phyloP scores from a whole-genome alignment of 768 basidiomycete genomes.

The Termitomyces sp. region DNA sequence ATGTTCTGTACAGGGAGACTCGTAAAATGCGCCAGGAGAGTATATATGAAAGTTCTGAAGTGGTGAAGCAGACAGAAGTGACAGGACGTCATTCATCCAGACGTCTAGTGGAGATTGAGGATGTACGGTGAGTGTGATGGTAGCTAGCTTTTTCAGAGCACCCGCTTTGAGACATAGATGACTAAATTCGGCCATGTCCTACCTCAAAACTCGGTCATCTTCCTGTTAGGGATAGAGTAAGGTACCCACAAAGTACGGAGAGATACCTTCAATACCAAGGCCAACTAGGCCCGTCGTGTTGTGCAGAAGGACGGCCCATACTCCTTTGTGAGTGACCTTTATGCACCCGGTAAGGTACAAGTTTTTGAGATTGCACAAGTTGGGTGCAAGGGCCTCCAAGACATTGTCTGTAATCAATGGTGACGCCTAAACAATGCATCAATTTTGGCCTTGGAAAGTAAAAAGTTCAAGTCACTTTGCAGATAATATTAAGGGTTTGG shows the following conservation, averaged over 20 bases:
- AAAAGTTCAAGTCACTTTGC: slow-evolving; percentile 45
- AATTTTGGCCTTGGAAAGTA: not conserved
- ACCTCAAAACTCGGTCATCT: not conserved
- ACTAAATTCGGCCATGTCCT: slow-evolving; percentile 54
- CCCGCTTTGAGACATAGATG: slow-evolving; percentile 26
- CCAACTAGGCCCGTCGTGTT: slow-evolving; percentile 43
- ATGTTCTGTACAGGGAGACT: slow-evolving; percentile 33
- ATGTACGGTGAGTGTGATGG: slow-evolving; percentile 54
- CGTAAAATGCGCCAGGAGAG: slow-evolving; percentile 36
- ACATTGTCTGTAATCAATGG: slow-evolving; percentile 52
- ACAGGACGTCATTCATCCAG: slow-evolving; percentile 34
- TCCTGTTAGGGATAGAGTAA: not conserved
- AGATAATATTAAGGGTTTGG: slow-evolving; percentile 58
- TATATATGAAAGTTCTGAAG: slow-evolving; percentile 63
- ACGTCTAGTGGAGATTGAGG: slow-evolving; percentile 26
- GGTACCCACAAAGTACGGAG: slow-evolving; percentile 48
- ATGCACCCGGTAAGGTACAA: slow-evolving; percentile 64
- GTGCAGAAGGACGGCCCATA: slow-evolving; percentile 43
- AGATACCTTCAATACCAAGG: slow-evolving; percentile 60
- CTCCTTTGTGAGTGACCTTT: slow-evolving; percentile 58
- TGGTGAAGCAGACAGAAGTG: slow-evolving; percentile 23
- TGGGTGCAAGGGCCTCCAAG: slow-evolving; percentile 44
- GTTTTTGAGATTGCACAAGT: slow-evolving; percentile 46
- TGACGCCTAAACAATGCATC: slow-evolving; percentile 39
- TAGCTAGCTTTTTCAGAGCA: slow-evolving; percentile 39